Evolutionary conservation across 2,329 filamentous ascomycete species (phyloP), one percentile per base, ranked within the genome.

Genomic region (Hortaea werneckii): DNA sequence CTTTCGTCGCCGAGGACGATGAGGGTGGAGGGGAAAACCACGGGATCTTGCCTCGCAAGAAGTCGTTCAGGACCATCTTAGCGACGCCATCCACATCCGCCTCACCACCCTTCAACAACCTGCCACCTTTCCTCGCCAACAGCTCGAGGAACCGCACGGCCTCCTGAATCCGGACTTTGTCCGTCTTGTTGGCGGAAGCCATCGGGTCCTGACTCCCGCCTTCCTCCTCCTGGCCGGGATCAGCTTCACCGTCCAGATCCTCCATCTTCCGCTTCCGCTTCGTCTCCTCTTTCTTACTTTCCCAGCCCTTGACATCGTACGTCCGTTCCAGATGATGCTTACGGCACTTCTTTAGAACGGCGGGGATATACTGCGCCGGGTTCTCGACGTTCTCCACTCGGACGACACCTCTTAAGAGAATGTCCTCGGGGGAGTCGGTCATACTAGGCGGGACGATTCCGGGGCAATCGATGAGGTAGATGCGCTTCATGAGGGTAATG

Each of bases 11-110:
- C 20, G 20, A 20, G 20, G 20, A 20, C 20, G 20, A 20, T 20
- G 20, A 20, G 1, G 89, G 87, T 7, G 88, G 82, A 6, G 87
- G 81, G 0, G 86, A 92, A 61, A 88, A 98, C 92, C 94, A 98
- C 1, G 92, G 92, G 27, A 96, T 86, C 68, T 90, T 95, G 46
- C 92, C 92, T 52, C 92, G 74, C 60, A 96, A 79, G 64, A 96
- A 98, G 62, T 98, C 92, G 59, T 95, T 96, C 49, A 98, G 71
- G 1, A 98, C 85, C 80, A 95, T 95, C 67, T 95, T 95, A 1
- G 92, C 92, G 41, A 95, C 88, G 58, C 89, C 88, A 58, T 96
- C 90, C 45, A 95, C 70, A 65, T 98, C 92, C 4, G 90, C 85
- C 64, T 96, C 92, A n/a, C 90, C 92, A 47, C 87, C 90, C 63